Base-by-base conservation (phyloP, 345 rosid genomes). In the Rhodamnia argentea region DNA sequence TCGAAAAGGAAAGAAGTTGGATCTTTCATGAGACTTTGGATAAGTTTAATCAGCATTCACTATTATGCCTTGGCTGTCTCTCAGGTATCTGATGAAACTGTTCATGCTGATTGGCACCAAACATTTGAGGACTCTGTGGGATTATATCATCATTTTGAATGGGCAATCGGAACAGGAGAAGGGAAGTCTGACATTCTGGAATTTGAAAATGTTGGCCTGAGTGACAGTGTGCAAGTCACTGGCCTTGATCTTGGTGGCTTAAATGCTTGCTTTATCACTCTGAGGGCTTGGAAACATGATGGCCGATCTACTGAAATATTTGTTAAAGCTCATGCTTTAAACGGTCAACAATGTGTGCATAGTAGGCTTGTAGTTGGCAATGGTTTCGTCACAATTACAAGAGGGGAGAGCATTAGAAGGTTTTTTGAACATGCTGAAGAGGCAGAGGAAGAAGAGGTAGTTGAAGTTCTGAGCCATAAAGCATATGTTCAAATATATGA, bases 361-460 rank as follows among this genome's bases (percentile, higher is more conserved):
- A 93, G 95, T 86, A 91, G 96, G 93, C 98, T 97, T 83, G 92
- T 94, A 78, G 99, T 96, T 87, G 99, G 99, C 75, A 98, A 95
- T 92, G 99, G 99, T 85, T 92, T 92, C 85, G 95, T 97, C 84
- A 91, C 96, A 87, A 95, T 97, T 50, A 95, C 91, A 42, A 92
- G 93, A 84, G 99, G 99, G 64, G 95, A 95, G 90, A 92, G 96
- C 87, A 96, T 97, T 51, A 89, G 90, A 89, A 91, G 89, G 85
- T 95, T 97, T 92, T 96, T 97, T 91, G 99, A 96, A 86, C 99
- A 96, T 90, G 99, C 99, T 0, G 99, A 97, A 90, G 99, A 95
- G 85, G 95, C 95, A 8, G 99, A 97, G 91, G 99, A 97, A 91
- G 99, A 97, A 91, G 99, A 97, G 98, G 99, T 96, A 93, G 52